Evolutionary conservation across 108 stramenopile species (phyloP).

Genomic region (Pseudonitzschia delicatissima): DNA sequence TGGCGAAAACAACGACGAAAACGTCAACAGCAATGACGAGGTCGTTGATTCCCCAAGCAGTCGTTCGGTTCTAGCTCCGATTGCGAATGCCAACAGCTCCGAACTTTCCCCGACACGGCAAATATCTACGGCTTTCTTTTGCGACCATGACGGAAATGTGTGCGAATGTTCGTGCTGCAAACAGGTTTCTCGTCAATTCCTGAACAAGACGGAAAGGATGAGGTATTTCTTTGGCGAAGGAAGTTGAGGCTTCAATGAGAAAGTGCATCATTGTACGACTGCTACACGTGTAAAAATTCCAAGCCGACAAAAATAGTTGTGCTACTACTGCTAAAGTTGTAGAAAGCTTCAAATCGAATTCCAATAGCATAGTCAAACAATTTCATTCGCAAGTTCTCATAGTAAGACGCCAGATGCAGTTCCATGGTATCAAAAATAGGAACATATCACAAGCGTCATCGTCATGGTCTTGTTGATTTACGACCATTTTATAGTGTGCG

Average conservation of each 20-base stretch:
- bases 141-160: not conserved
- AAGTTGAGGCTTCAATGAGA: not conserved
- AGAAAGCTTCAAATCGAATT: no score
- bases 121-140: not conserved
- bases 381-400: no score
- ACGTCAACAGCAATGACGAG: not conserved
- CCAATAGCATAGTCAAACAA: no score
- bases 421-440: no score
- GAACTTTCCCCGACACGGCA: not conserved
- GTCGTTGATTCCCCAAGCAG: not conserved
- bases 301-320: no score
- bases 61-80: not conserved
- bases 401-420: no score
- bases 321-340: no score
- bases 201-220: not conserved
- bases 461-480: no score
- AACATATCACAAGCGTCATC: no score
- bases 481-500: no score
- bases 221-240: conserved; percentile 3
- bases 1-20: not conserved
- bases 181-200: not conserved
- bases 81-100: not conserved
- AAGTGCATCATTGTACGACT: no score
- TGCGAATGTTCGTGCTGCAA: conserved; percentile 1
- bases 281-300: no score